These are phyloP conservation scores for Onygenales sp. DNA, from an alignment of 2,329 filamentous ascomycete species.

Conservation along the genomic window DNA sequence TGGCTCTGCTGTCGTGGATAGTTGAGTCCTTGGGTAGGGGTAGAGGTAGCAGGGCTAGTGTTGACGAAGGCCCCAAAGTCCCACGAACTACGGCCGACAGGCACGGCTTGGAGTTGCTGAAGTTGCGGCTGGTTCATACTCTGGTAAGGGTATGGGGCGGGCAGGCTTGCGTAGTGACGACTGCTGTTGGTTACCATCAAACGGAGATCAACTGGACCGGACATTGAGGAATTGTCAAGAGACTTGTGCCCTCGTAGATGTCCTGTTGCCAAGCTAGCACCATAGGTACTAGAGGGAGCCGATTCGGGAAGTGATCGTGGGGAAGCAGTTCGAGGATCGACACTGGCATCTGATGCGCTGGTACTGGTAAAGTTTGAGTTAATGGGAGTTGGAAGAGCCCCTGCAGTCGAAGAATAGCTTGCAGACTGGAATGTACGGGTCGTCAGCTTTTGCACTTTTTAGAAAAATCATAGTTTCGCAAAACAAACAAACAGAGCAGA, in stretches of 20 bases:
- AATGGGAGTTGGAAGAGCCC: conserved; percentile 31
- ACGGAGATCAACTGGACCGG: conserved; percentile 31
- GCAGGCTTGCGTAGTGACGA: conserved; percentile 23
- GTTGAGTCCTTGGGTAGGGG: conserved; percentile 20
- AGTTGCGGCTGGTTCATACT: conserved; percentile 21
- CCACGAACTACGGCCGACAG: conserved; percentile 27
- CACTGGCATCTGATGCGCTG: conserved; percentile 38
- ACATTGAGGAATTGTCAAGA: conserved; percentile 8
- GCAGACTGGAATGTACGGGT: conserved; percentile 43
- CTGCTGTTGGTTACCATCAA: conserved; percentile 22
- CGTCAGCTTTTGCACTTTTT: conserved; percentile 14
- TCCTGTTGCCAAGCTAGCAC: conserved; percentile 31
- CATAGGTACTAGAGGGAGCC: conserved; percentile 35
- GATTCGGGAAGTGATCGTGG: conserved; percentile 41
- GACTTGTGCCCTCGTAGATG: conserved; percentile 23
- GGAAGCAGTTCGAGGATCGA: conserved; percentile 39
- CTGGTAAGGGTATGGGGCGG: conserved; percentile 23
- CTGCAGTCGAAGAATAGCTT: conserved; percentile 58
- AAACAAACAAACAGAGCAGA: conserved; percentile 3
- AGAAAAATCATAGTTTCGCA: conserved; percentile 24
- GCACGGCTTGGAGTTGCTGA: conserved; percentile 20
- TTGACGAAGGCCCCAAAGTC: conserved; percentile 26
- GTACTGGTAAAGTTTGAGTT: conserved; percentile 31
- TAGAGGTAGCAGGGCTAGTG: conserved; percentile 18
- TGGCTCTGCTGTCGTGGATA: conserved; percentile 16